Conservation (phyloP, 352 stramenopile genomes). For the Globisporangium echinulatum region DNA sequence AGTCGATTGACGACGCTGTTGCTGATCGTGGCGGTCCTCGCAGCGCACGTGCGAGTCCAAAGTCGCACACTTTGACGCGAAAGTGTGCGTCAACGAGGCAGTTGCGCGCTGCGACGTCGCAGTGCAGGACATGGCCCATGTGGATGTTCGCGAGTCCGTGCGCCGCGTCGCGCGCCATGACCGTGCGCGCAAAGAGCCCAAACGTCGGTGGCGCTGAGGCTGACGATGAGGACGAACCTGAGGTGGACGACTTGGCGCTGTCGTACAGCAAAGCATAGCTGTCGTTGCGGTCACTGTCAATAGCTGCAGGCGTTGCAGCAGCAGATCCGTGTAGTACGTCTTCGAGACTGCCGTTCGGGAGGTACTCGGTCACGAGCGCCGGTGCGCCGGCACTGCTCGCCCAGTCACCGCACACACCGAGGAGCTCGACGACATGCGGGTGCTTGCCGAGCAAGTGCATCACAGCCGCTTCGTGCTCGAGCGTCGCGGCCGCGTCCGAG, state of each 20-base stretch:
- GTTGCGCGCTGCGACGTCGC: constrained; percentile 64
- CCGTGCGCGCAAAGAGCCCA: constrained; percentile 46
- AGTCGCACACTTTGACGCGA: constrained; percentile 69
- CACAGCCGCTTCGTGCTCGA: constrained; percentile 63
- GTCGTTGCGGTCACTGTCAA: background rate
- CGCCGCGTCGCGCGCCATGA: constrained; percentile 62
- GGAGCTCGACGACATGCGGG: constrained; percentile 57
- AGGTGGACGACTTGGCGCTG: background rate
- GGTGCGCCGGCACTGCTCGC: constrained; percentile 1
- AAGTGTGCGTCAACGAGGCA: constrained; percentile 57
- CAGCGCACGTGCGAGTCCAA: constrained; percentile 51
- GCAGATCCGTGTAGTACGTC: constrained; percentile 18
- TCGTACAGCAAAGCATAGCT: constrained; percentile 7
- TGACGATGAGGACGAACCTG: background rate
- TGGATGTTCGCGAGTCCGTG: constrained; percentile 66
- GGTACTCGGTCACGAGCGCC: constrained; percentile 62
- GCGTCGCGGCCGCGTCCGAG: constrained; percentile 36
- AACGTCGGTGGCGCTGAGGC: constrained; percentile 9
- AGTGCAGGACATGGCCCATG: constrained; percentile 49
- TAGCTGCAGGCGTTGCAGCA: too few relatives aligned
- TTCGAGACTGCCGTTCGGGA: constrained; percentile 60
- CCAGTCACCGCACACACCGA: constrained; percentile 26
- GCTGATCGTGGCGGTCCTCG: too few relatives aligned
- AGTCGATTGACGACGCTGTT: constrained; percentile 7
- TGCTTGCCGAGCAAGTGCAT: constrained; percentile 75